Evolutionary conservation across 2,329 filamentous ascomycete species (phyloP).

Genomic region (Fusarium keratoplasticum): DNA sequence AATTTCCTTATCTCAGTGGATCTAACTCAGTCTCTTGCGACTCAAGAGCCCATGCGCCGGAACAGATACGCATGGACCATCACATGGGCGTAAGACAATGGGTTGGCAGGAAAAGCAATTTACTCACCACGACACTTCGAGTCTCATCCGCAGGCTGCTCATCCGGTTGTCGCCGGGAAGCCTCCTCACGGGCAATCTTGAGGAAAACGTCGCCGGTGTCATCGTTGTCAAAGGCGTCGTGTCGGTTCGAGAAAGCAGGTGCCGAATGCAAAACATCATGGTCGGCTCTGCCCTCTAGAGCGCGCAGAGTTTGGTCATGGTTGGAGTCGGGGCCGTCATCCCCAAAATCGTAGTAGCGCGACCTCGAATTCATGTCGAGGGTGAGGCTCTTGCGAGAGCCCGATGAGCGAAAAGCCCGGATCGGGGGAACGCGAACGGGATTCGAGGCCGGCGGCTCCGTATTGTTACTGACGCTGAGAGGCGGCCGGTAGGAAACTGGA

Average conservation of each 20-base stretch:
- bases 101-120: constrained; percentile 6
- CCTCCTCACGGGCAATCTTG: constrained; percentile 67
- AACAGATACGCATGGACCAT: constrained; percentile 12
- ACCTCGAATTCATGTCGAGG: constrained; percentile 64
- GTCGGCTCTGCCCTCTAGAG: constrained; percentile 58
- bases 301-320: constrained; percentile 63
- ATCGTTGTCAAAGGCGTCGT: constrained; percentile 56
- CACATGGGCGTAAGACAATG: constrained; percentile 22
- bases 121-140: constrained; percentile 61
- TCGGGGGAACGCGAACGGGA: constrained; percentile 62
- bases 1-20: not conserved
- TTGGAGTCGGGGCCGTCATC: constrained; percentile 58
- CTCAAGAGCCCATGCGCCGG: not conserved
- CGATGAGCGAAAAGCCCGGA: constrained; percentile 67
- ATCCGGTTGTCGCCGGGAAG: constrained; percentile 52
- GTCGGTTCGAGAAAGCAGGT: constrained; percentile 53
- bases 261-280: constrained; percentile 50
- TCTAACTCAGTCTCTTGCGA: not conserved
- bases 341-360: constrained; percentile 57
- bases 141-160: constrained; percentile 49
- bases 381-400: constrained; percentile 66
- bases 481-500: constrained; percentile 63
- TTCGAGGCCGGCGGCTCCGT: constrained; percentile 48
- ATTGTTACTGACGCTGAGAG: constrained; percentile 43
- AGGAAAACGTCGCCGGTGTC: constrained; percentile 70